Evolutionary conservation across 2,329 filamentous ascomycete genomes (phyloP), one percentile per base, ranked within the genome.

Genomic region (Aspergillus ruber): DNA sequence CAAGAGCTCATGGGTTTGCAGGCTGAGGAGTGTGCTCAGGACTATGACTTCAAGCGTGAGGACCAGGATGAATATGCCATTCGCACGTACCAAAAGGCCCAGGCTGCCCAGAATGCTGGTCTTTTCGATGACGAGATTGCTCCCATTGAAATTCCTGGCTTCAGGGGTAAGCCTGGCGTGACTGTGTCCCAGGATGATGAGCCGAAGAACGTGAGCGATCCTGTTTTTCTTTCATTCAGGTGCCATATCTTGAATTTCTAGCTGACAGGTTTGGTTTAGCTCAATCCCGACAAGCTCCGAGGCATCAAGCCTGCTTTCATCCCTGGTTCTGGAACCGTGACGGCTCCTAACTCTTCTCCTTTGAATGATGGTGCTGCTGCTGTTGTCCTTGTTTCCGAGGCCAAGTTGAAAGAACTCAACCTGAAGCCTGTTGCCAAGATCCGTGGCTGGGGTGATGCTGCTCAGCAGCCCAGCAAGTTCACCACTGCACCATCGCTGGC

Each of bases 31-130:
- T 98, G 93, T 73, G 88, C 90, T 48, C 71, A 81, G 48, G 90
- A 96, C 62, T 82, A 97, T 73, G 78, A 74, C 52, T 82, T 98
- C 72, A 81, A 78, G 64, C 84, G 93, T 59, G 86, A 91, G 72
- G 78, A 85, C 60, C 91, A 96, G 77, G 93, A 98, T 67, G 86
- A 90, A 51, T 98, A 97, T 74, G 93, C 91, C 69, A 95, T 98
- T 68, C 83, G 84, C 64, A 88, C 87, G 47, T 98, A 98, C 77
- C 84, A 95, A 76, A 91, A 90, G 76, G 93, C 91, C 36, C 88
- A 93, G 72, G 83, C 83, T 50, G 89, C 93, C 46, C 85, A 88
- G 50, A 86, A 88, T 67, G 82, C 81, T 41, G 91, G 90, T 52
- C 75, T 83, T 60, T 96, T 98, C 75, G 78, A 80, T 58, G 77